phyloP scores from a whole-genome alignment of 1,284 basidiomycete species.

The Cryptococcus amylolentus region DNA sequence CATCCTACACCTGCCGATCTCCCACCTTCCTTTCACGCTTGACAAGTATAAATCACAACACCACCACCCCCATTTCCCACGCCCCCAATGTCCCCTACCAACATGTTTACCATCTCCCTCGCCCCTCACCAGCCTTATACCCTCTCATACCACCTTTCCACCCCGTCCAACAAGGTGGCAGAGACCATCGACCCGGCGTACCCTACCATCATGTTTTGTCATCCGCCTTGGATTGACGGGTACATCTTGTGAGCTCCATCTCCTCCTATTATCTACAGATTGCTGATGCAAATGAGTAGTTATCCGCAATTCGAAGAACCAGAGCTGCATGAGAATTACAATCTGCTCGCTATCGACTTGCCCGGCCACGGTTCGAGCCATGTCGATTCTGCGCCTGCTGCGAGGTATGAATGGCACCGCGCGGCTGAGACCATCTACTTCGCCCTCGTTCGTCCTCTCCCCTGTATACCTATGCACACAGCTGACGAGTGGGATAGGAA shows the following conservation, averaged over 20 bases:
- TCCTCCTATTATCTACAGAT: not conserved
- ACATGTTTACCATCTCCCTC: not conserved
- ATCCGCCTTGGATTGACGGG: conserved; percentile 16
- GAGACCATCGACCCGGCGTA: conserved; percentile 10
- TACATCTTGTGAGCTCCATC: conserved; percentile 18
- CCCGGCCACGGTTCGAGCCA: conserved; percentile 24
- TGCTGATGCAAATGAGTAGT: conserved; percentile 9
- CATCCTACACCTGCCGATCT: not conserved
- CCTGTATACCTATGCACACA: no score
- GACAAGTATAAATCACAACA: not conserved
- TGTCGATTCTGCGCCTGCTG: conserved; percentile 1
- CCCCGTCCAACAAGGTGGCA: conserved; percentile 6
- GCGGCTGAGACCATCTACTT: conserved; percentile 11
- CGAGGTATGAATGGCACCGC: conserved; percentile 7
- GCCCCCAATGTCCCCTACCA: not conserved
- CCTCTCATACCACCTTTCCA: conserved; percentile 10
- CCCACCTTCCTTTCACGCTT: not conserved
- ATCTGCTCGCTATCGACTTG: conserved; percentile 26
- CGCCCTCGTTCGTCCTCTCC: not conserved
- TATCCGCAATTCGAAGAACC: conserved; percentile 35
- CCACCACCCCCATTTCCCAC: not conserved
- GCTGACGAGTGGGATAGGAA: not conserved
- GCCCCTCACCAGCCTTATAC: conserved; percentile 3
- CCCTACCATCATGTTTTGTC: conserved; percentile 16
- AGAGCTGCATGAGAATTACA: conserved; percentile 22